Evolutionary conservation across 176 grass and related monocot genomes (phyloP).

Genomic region (Triticum timopheevii): DNA sequence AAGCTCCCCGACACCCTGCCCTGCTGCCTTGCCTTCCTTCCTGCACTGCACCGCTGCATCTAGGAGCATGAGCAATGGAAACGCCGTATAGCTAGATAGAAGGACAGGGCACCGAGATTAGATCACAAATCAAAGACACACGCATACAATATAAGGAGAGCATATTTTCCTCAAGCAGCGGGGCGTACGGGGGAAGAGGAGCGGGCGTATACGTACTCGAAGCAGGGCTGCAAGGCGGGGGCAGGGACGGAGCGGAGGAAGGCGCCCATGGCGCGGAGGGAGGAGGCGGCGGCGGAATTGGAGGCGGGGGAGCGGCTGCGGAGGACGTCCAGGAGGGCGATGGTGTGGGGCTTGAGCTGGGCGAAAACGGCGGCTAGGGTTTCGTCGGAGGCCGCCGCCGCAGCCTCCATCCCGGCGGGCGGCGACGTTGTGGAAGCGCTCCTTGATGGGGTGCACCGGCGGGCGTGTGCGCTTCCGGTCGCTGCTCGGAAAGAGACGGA

Average conservation of each 20-base stretch:
- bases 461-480: background rate
- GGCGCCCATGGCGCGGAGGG: conserved; percentile 58
- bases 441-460: background rate
- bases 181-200: background rate
- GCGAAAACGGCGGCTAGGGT: conserved; percentile 59
- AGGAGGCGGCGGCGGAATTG: conserved; percentile 41
- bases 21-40: conserved; percentile 43
- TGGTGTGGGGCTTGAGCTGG: conserved; percentile 76
- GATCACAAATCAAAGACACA: background rate
- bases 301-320: conserved; percentile 44
- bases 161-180: background rate
- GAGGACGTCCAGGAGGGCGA: conserved; percentile 75
- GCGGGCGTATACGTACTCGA: conserved; percentile 53
- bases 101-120: conserved; percentile 15
- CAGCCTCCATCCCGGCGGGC: conserved; percentile 1
- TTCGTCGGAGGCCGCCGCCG: conserved; percentile 46
- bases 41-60: conserved; percentile 79
- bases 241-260: conserved; percentile 57
- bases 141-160: background rate
- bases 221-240: conserved; percentile 57
- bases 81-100: conserved; percentile 63
- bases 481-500: background rate
- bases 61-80: conserved; percentile 79
- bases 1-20: conserved; percentile 22
- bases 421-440: background rate